Conservation (phyloP, 805 yeast genomes). For the Dipodascus albidus region DNA sequence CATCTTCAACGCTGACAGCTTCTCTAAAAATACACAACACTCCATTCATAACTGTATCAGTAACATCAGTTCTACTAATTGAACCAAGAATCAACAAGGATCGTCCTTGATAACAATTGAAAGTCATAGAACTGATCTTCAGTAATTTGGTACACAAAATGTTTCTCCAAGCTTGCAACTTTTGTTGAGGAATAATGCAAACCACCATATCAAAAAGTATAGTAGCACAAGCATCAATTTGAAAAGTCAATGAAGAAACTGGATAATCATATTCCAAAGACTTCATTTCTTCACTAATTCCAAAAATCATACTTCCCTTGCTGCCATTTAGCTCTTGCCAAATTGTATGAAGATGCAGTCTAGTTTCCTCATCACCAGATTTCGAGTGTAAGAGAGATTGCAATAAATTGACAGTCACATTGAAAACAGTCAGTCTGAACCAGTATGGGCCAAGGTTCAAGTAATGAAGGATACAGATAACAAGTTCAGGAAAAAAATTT, state of each 20-base stretch:
- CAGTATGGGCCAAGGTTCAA: constrained; percentile 40
- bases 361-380: constrained; percentile 31
- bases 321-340: constrained; percentile 15
- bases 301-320: constrained; percentile 17
- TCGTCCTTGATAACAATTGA: constrained; percentile 18
- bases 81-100: constrained; percentile 58
- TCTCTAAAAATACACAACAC: constrained; percentile 18
- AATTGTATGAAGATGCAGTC: constrained; percentile 34
- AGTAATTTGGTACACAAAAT: constrained; percentile 12
- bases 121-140: constrained; percentile 8
- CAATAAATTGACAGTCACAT: constrained; percentile 50
- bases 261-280: constrained; percentile 12
- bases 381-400: constrained; percentile 58
- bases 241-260: constrained; percentile 5
- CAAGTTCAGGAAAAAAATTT: constrained; percentile 48
- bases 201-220: constrained; percentile 15
- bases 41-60: constrained; percentile 38
- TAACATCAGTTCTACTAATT: constrained; percentile 49
- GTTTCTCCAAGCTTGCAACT: constrained; percentile 18
- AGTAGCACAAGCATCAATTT: constrained; percentile 14
- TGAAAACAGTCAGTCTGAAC: constrained; percentile 50
- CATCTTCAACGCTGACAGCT: constrained; percentile 6
- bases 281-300: constrained; percentile 15
- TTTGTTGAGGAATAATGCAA: constrained; percentile 13
- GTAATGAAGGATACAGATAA: constrained; percentile 52